Percentiles rank a stretch among this genome's conserved stretches.
Evolutionary conservation across 345 rosid genomes (phyloP).

Genomic region (Populus alba): DNA sequence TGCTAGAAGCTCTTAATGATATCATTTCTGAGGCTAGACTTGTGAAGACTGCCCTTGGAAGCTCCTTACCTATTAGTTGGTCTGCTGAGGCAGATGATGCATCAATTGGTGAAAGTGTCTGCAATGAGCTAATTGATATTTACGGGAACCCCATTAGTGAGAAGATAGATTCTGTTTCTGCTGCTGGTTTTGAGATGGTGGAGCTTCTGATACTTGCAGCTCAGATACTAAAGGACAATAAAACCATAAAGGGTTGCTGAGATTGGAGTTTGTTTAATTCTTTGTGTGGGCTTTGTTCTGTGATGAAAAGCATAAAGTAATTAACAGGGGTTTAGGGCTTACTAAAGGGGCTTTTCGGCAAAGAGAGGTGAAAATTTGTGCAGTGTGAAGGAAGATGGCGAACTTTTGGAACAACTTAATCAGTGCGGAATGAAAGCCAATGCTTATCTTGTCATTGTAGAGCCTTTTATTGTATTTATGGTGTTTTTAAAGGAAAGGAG

Average conservation of each 20-base stretch:
- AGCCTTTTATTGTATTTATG: constrained; percentile 3
- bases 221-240: constrained; percentile 45
- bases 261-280: constrained; percentile 17
- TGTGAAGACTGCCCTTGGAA: constrained; percentile 86
- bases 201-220: constrained; percentile 84
- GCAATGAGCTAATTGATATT: constrained; percentile 10
- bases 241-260: constrained; percentile 9
- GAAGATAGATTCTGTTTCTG: constrained; percentile 69
- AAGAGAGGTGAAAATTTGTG: background rate
- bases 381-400: background rate
- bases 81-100: constrained; percentile 60
- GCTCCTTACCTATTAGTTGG: constrained; percentile 90
- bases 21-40: constrained; percentile 69
- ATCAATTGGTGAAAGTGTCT: constrained; percentile 29
- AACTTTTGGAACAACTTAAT: background rate
- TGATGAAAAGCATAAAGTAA: background rate
- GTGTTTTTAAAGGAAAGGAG: background rate
- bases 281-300: background rate
- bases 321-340: background rate
- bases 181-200: constrained; percentile 97
- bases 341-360: background rate
- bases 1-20: constrained; percentile 46
- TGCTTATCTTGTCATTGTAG: constrained; percentile 5
- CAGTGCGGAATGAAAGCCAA: background rate
- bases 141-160: constrained; percentile 37